Evolutionary conservation across 495 filamentous ascomycete genomes (phyloP), one percentile per base, ranked within the genome.

Genomic region (Aspergillus heteromorphus): DNA sequence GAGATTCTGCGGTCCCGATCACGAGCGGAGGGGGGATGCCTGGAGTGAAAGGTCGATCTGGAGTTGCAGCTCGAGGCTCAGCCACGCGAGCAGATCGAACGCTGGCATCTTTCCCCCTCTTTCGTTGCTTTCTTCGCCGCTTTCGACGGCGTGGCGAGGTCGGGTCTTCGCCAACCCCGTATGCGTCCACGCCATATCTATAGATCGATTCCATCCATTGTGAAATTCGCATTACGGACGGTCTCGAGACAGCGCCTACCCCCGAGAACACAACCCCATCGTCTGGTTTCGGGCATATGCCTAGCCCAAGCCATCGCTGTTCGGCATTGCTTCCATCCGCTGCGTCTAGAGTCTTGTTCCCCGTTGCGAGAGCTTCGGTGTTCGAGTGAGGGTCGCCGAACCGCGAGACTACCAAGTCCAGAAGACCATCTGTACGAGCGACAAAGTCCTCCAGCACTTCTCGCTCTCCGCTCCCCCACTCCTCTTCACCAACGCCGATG

Each of bases 401-500:
- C 60, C 85, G 83, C 6, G 88, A 90, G 6, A 97, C 89, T 43
- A 97, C 73, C 48, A 97, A 58, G 67, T 98, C 93, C 17, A 95
- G 79, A 53, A 84, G 83, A 25, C 79, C 93, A 68, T 71, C 88
- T 57, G 66, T 82, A 67, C 66, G 73, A 16, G 68, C 54, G 8
- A 89, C 82, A 61, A 95, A 84, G 16, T 88, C 89, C 66, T 95
- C 93, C 1, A 99, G 75, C 1, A 97, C 92, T 60, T 91, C 91
- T 61, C 92, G 73, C 72, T 96, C 91, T 13, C 89, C 90, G 59
- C 90, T 95, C 2, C 92, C 91, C 73, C 91, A 84, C 54, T 96
- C 89, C 71, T 96, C 91, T 64, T 96, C 91, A 27, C 92, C 93
- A 11, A 97, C 91, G 1, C 95, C 95, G 14, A 96, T 81, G 16